Percentiles rank a stretch among this genome's conserved stretches.
These are phyloP conservation scores for Cadophora gregata DNA, from an alignment of 2,329 filamentous ascomycete genomes.

Conservation along the genomic window DNA sequence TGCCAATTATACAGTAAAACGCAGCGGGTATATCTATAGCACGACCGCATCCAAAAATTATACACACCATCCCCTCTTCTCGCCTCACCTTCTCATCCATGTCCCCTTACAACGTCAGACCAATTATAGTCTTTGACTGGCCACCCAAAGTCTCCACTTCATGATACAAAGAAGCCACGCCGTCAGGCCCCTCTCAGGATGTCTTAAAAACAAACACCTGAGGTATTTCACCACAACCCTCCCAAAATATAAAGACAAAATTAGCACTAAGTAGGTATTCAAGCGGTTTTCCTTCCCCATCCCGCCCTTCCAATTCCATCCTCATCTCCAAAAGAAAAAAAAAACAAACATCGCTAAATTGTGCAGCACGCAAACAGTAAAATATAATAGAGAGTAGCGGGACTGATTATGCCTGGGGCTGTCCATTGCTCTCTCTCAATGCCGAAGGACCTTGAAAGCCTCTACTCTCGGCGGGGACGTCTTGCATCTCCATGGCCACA, in stretches of 20 bases:
- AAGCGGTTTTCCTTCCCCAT: conserved; percentile 11
- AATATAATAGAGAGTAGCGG: conserved; percentile 1
- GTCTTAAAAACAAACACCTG: conserved; percentile 15
- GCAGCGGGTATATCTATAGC: conserved; percentile 18
- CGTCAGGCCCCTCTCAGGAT: conserved; percentile 17
- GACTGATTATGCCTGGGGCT: not conserved
- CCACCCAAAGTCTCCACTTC: conserved; percentile 3
- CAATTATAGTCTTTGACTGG: not conserved
- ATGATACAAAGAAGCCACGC: conserved; percentile 27
- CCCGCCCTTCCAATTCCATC: not conserved
- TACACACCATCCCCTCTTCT: conserved; percentile 8
- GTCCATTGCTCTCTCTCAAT: conserved; percentile 23
- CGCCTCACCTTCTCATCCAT: not conserved
- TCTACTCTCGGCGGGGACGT: conserved; percentile 49
- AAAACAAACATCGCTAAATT: conserved; percentile 21
- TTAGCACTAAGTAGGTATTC: conserved; percentile 19
- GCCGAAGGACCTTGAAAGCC: conserved; percentile 60
- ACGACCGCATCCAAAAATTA: conserved; percentile 15
- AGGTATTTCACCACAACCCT: not conserved
- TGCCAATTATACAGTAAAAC: conserved; percentile 17
- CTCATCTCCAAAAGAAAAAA: not conserved
- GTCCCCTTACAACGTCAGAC: not conserved
- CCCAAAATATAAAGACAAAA: conserved; percentile 10
- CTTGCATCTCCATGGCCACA: conserved; percentile 75
- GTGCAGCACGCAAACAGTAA: conserved; percentile 16